Percentiles rank a stretch among this genome's conserved stretches.
Conservation (phyloP, 768 basidiomycete species). For the Agrocybe pediades region DNA sequence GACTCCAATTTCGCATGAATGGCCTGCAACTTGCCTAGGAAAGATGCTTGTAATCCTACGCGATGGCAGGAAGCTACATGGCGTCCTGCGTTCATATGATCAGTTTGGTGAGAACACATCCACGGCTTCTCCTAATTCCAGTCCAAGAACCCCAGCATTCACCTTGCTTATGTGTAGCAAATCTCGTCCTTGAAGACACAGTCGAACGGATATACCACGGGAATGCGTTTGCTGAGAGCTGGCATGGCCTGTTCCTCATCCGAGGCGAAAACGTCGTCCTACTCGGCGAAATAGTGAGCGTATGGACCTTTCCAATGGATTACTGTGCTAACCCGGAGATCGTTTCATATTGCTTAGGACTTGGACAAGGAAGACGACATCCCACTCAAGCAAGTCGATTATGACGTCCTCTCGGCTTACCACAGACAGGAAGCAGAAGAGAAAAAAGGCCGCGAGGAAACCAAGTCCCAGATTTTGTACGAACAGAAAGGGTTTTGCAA, state of each 20-base stretch:
- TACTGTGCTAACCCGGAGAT: conserved; percentile 5
- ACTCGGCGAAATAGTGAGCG: conserved; percentile 91
- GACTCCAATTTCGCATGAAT: conserved; percentile 13
- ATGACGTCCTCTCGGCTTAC: conserved; percentile 66
- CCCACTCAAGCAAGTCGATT: conserved; percentile 75
- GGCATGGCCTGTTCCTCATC: conserved; percentile 90
- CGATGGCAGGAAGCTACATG: conserved; percentile 95
- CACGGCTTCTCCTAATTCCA: background rate
- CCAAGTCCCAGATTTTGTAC: conserved; percentile 79
- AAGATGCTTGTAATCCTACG: conserved; percentile 98
- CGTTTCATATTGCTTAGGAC: conserved; percentile 59
- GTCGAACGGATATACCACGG: conserved; percentile 94
- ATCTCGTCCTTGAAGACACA: conserved; percentile 95
- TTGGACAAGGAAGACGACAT: conserved; percentile 91
- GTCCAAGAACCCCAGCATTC: background rate
- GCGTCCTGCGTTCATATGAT: conserved; percentile 96
- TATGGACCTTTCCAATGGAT: conserved; percentile 1
- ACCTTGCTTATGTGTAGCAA: conserved; percentile 56
- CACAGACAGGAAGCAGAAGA: conserved; percentile 72
- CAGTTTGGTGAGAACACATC: conserved; percentile 79
- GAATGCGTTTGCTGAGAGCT: conserved; percentile 84
- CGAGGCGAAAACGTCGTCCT: conserved; percentile 98
- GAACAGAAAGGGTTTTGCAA: conserved; percentile 89
- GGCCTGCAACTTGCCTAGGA: conserved; percentile 57
- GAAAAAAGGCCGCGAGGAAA: conserved; percentile 81